Conservation (phyloP, 1,284 basidiomycete species). For the Ustilago shanxiensis region DNA sequence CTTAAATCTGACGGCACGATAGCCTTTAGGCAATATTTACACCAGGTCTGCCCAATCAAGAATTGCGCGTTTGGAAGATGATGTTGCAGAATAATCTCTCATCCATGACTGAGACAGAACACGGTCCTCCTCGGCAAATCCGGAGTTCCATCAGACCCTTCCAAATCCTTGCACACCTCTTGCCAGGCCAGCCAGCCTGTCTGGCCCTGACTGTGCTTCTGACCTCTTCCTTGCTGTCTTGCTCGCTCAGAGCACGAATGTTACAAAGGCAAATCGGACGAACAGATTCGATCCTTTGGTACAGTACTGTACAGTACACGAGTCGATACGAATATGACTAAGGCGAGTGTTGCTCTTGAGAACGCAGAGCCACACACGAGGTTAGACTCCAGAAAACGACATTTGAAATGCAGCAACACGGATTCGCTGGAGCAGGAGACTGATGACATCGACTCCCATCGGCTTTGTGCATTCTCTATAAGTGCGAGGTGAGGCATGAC, state of each 20-base stretch:
- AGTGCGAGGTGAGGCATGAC: neutral
- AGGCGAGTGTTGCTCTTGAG: neutral
- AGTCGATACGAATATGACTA: neutral
- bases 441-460: neutral
- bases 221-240: too few species aligned
- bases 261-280: neutral
- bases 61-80: neutral
- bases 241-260: too few species aligned
- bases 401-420: neutral
- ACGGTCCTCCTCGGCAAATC: constrained; percentile 1
- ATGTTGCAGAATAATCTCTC: neutral
- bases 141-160: neutral
- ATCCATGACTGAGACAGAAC: neutral
- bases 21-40: neutral
- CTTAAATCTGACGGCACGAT: constrained; percentile 14
- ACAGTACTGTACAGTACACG: too few species aligned
- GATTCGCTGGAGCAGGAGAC: neutral
- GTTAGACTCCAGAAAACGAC: neutral
- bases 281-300: too few species aligned
- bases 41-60: neutral
- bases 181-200: neutral
- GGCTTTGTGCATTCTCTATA: too few species aligned
- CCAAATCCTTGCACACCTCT: neutral
- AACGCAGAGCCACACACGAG: neutral
- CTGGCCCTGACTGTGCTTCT: too few species aligned